Conservation (phyloP, 2,329 filamentous ascomycete genomes). For the Clonostachys solani region DNA sequence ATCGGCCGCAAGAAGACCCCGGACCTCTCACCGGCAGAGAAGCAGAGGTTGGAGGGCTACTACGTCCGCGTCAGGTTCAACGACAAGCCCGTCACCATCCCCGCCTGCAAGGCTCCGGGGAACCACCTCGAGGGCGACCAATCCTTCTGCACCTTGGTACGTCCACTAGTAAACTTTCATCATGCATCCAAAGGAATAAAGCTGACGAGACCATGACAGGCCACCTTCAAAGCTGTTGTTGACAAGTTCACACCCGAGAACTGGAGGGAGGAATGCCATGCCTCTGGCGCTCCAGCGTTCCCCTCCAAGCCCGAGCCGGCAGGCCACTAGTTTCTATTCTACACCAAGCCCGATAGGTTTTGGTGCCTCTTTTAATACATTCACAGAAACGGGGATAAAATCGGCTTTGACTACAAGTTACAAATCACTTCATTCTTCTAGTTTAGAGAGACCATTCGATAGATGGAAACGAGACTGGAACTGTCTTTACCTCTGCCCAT, state of each 20-base stretch:
- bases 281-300: slow-evolving; percentile 37
- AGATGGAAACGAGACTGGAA: no score
- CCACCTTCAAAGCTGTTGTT: slow-evolving; percentile 87
- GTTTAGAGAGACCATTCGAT: no score
- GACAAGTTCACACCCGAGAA: slow-evolving; percentile 83
- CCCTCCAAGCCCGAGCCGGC: slow-evolving; percentile 47
- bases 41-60: slow-evolving; percentile 62
- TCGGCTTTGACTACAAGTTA: no score
- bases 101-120: slow-evolving; percentile 70
- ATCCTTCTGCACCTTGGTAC: slow-evolving; percentile 82
- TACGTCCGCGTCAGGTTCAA: slow-evolving; percentile 93
- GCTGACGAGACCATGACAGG: slow-evolving; percentile 32
- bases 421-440: no score
- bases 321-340: slow-evolving; percentile 30
- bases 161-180: slow-evolving; percentile 14
- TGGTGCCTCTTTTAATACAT: background rate
- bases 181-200: slow-evolving; percentile 3
- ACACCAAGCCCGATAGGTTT: background rate
- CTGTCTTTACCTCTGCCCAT: no score
- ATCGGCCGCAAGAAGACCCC: slow-evolving; percentile 58
- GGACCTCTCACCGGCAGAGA: slow-evolving; percentile 53
- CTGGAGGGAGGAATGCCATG: slow-evolving; percentile 61
- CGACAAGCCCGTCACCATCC: slow-evolving; percentile 74
- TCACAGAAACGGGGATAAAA: no score
- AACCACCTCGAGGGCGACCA: slow-evolving; percentile 86